Evolutionary conservation across 805 yeast species (phyloP).

Genomic region (Metschnikowia corniflorae): DNA sequence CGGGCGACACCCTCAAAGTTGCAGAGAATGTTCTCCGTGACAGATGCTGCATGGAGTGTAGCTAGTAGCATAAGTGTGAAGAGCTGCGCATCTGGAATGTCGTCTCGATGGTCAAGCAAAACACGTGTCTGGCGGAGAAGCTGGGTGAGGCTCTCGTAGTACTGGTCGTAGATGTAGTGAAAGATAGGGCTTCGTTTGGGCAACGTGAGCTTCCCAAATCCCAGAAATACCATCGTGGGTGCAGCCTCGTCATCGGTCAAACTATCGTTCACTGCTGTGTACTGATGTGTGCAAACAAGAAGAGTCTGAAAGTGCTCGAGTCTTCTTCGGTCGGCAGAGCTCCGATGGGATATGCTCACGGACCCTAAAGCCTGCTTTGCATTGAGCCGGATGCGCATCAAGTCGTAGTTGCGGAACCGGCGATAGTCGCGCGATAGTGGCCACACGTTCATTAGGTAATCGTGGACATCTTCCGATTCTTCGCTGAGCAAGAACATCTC

Average conservation of each 20-base stretch:
- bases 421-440: too few relatives aligned
- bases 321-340: neutral
- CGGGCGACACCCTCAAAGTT: conserved; percentile 8
- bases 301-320: neutral
- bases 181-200: neutral
- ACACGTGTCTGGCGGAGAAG: neutral
- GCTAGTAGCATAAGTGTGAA: conserved; percentile 5
- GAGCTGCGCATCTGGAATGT: neutral
- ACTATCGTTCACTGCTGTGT: neutral
- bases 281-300: neutral
- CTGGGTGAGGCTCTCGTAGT: neutral
- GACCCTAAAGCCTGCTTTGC: neutral
- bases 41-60: conserved; percentile 3
- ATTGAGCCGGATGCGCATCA: conserved; percentile 7
- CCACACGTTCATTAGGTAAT: too few relatives aligned
- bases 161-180: neutral
- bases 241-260: neutral
- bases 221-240: neutral
- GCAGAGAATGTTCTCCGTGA: conserved; percentile 11
- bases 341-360: neutral
- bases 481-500: too few relatives aligned
- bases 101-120: neutral
- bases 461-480: too few relatives aligned
- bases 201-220: neutral
- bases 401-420: conserved; percentile 13